Conservation (phyloP, 495 filamentous ascomycete genomes). For the Hyaloscypha hepaticicola region DNA sequence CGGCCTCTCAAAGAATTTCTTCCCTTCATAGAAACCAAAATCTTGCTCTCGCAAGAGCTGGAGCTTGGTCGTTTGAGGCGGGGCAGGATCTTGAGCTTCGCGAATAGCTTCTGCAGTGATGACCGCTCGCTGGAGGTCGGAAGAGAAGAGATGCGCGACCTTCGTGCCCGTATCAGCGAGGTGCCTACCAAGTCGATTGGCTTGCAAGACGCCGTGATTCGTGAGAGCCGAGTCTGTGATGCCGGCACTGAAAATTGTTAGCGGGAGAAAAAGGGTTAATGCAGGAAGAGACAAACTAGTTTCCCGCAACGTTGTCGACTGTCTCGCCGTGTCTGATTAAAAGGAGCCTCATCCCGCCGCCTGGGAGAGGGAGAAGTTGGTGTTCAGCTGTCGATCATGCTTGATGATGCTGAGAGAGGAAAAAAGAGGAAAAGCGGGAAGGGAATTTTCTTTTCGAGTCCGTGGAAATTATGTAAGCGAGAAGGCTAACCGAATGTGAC, state of each 20-base stretch:
- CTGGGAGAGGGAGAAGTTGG: constrained; percentile 22
- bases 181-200: constrained; percentile 59
- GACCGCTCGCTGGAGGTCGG: constrained; percentile 69
- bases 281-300: constrained; percentile 52
- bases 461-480: background rate
- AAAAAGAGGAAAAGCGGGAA: background rate
- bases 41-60: constrained; percentile 67
- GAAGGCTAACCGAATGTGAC: background rate
- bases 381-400: constrained; percentile 18
- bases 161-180: constrained; percentile 48
- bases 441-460: background rate
- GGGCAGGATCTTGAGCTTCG: constrained; percentile 42
- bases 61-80: constrained; percentile 45
- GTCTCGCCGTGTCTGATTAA: constrained; percentile 88
- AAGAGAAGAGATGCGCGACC: constrained; percentile 67
- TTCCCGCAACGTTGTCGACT: constrained; percentile 75
- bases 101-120: constrained; percentile 68
- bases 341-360: constrained; percentile 62
- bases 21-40: constrained; percentile 69
- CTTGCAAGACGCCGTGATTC: constrained; percentile 77
- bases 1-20: constrained; percentile 37
- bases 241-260: constrained; percentile 64
- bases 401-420: constrained; percentile 6
- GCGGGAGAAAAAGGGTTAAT: background rate
- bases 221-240: constrained; percentile 76